Percentiles rank a stretch among this genome's conserved stretches.
phyloP scores from a whole-genome alignment of 805 yeast genomes.

The Starmerella davenportii region DNA sequence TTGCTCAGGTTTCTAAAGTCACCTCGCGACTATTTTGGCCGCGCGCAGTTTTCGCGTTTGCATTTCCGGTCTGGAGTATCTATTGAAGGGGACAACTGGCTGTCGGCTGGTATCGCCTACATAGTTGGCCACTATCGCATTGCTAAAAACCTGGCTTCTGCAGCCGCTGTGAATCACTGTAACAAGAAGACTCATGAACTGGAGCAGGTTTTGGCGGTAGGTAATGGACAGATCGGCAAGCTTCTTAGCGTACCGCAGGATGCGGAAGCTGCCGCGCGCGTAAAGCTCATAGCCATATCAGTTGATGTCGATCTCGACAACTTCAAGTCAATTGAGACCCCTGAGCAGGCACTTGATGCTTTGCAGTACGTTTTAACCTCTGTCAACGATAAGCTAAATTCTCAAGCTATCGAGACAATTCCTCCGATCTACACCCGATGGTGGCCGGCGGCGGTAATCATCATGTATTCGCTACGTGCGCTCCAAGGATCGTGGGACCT shows the following conservation, averaged over 20 bases:
- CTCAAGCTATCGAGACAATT: no score
- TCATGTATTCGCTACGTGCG: conserved; percentile 20
- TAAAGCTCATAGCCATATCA: conserved; percentile 3
- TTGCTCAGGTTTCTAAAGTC: no score
- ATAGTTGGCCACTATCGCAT: neutral
- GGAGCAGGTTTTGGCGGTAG: no score
- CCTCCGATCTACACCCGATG: conserved; percentile 28
- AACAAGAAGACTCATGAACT: no score
- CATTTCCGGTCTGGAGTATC: no score
- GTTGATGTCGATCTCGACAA: neutral
- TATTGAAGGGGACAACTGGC: no score
- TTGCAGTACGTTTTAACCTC: conserved; percentile 10
- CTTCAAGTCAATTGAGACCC: conserved; percentile 1
- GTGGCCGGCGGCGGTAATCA: conserved; percentile 43
- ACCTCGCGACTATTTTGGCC: no score
- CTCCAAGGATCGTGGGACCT: conserved; percentile 35
- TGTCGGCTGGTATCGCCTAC: neutral
- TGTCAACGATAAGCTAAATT: no score
- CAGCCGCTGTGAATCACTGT: no score
- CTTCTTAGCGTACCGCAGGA: conserved; percentile 2
- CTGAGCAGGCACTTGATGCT: conserved; percentile 6
- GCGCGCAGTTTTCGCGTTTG: no score
- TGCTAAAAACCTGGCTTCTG: no score
- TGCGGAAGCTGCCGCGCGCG: neutral
- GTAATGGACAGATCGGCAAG: conserved; percentile 12